Evolutionary conservation across 768 basidiomycete genomes (phyloP).

Genomic region (Podaxis carcinomalis): DNA sequence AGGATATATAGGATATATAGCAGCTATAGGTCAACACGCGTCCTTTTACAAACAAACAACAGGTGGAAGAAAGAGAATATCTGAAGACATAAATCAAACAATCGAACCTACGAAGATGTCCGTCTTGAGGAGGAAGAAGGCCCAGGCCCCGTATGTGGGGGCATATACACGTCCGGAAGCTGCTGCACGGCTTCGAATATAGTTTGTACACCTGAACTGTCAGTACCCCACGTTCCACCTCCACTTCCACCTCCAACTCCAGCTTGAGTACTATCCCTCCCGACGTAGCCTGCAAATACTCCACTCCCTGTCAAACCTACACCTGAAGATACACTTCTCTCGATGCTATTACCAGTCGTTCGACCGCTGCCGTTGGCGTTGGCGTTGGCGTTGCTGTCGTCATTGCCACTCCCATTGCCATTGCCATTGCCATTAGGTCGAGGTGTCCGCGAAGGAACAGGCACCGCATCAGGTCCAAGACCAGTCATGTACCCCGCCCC

Average conservation of each 20-base stretch:
- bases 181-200: slow-evolving; percentile 3
- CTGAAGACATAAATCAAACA: not conserved
- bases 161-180: not conserved
- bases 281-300: not conserved
- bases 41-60: not conserved
- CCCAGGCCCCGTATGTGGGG: not conserved
- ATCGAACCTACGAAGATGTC: not conserved
- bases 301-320: not conserved
- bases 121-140: not conserved
- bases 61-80: not conserved
- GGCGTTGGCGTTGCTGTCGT: not conserved
- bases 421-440: not conserved
- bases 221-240: slow-evolving; percentile 1
- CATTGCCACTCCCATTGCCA: not conserved
- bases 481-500: slow-evolving; percentile 25
- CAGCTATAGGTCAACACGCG: not conserved
- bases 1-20: too few relatives aligned
- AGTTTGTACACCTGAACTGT: slow-evolving; percentile 4
- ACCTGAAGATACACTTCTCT: not conserved
- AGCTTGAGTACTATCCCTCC: not conserved
- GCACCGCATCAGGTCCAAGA: slow-evolving; percentile 1
- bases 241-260: not conserved
- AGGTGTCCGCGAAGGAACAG: not conserved
- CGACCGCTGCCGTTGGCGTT: not conserved
- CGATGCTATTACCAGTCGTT: not conserved